Evolutionary conservation across 2,329 filamentous ascomycete species (phyloP).

Genomic region (Scedosporium apiospermum): DNA sequence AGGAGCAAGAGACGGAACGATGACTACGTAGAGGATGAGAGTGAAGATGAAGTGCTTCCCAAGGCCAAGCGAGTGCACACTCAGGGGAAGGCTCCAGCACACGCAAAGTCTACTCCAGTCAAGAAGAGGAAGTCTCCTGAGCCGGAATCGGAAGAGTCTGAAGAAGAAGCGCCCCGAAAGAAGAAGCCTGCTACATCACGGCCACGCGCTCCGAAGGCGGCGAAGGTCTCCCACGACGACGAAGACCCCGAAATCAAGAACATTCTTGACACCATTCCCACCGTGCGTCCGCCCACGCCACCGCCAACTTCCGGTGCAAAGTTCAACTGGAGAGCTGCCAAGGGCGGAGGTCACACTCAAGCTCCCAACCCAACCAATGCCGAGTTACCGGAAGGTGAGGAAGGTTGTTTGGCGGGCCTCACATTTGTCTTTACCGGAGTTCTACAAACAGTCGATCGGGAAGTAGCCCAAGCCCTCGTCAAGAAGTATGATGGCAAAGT

Average conservation of each 20-base stretch:
- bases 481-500: conserved; percentile 94
- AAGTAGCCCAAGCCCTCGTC: conserved; percentile 76
- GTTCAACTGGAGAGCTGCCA: conserved; percentile 62
- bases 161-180: conserved; percentile 51
- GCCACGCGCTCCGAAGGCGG: conserved; percentile 43
- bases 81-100: conserved; percentile 20
- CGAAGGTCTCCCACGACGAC: conserved; percentile 59
- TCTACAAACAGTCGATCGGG: conserved; percentile 67
- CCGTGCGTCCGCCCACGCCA: conserved; percentile 72
- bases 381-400: conserved; percentile 72
- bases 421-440: conserved; percentile 95
- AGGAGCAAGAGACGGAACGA: conserved; percentile 61
- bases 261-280: conserved; percentile 82
- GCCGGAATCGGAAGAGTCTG: conserved; percentile 43
- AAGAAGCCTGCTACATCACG: conserved; percentile 52
- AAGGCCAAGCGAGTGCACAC: conserved; percentile 49
- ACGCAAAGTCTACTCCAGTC: conserved; percentile 20
- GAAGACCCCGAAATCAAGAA: conserved; percentile 61
- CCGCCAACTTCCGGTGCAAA: conserved; percentile 64
- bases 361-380: conserved; percentile 53
- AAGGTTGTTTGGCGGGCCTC: conserved; percentile 83
- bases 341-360: conserved; percentile 46
- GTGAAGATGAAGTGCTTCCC: conserved; percentile 59
- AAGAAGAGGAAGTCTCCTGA: conserved; percentile 52
- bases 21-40: conserved; percentile 64